Percentiles rank a stretch among this genome's conserved stretches.
Conservation (phyloP, 106 monocot genomes). For the Allium fistulosum region DNA sequence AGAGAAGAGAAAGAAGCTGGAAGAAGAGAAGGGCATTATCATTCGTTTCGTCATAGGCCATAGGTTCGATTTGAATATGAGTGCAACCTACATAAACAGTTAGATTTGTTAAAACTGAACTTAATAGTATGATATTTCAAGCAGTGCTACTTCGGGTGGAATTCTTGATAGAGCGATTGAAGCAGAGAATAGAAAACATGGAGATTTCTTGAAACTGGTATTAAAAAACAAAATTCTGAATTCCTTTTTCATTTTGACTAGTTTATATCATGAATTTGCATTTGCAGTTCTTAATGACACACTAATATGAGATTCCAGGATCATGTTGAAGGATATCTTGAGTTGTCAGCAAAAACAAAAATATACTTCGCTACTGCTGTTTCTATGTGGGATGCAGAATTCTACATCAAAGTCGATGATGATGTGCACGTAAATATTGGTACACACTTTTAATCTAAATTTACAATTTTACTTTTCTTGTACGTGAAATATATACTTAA, state of each 20-base stretch:
- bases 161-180: conserved; percentile 92
- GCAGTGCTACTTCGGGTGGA: conserved; percentile 76
- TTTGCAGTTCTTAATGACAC: too few species aligned
- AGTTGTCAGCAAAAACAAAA: conserved; percentile 92
- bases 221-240: background rate
- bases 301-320: conserved; percentile 34
- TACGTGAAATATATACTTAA: background rate
- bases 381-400: conserved; percentile 93
- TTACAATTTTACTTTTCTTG: background rate
- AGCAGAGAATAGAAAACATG: conserved; percentile 85
- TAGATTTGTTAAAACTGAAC: too few species aligned
- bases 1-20: conserved; percentile 26
- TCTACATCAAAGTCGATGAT: conserved; percentile 95
- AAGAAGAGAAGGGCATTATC: conserved; percentile 26
- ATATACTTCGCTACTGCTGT: conserved; percentile 87
- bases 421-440: conserved; percentile 99
- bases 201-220: conserved; percentile 84
- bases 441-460: conserved; percentile 5
- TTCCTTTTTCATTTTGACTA: background rate
- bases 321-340: conserved; percentile 97
- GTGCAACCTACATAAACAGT: background rate
- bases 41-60: conserved; percentile 30
- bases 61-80: conserved; percentile 8
- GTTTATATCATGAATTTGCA: too few species aligned
- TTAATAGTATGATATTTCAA: conserved; percentile 2